Base-by-base conservation (phyloP, 2,329 filamentous ascomycete genomes). In the Trichoderma oligosporum region DNA sequence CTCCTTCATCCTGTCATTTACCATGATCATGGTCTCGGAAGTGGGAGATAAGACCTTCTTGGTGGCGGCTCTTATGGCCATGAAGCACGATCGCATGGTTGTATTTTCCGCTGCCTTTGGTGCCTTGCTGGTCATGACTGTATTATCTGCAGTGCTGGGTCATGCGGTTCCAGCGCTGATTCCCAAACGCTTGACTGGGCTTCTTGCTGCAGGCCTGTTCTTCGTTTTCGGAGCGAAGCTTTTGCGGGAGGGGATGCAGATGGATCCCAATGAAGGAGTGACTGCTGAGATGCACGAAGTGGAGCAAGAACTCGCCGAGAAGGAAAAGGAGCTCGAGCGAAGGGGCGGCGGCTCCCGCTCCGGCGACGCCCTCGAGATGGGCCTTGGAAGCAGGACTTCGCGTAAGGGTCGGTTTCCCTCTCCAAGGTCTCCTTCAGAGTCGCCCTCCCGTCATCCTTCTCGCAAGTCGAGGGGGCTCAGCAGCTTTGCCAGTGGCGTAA, bases 21-120 rank as follows among this genome's bases (percentile, higher is more conserved):
- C 92, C 58, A 99, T 97, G 94, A 99, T 99, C 66, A 78, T 97
- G 61, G 88, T 97, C 66, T 97, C 93, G 45, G 94, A 99, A 72
- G 85, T 99, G 66, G 94, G 94, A 62, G 94, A 99, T 82, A 99
- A 99, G 77, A 99, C 94, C 0, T 99, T 99, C 78, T 81, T 99
- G 41, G 91, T 99, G 20, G 94, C 94, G 6, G 93, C 92, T 7
- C 83, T 99, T 16, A 99, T 99, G 94, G 94, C 94, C 11, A 99
- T 99, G 94, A 94, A 96, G 71, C 93, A 99, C 67, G 88, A 94
- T 61, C 87, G 94, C 52, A 78, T 96, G 62, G 82, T 97, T 11
- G 94, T 99, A 61, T 99, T 99, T 75, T 89, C 90, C 2, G 91
- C 94, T 7, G 94, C 94, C n/a, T 93, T 96, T 66, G 85, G 87